Percentiles rank a stretch among this genome's conserved stretches.
Evolutionary conservation across 371 early-diverging fungal species (phyloP).

Genomic region (Rhizopus microsporus): DNA sequence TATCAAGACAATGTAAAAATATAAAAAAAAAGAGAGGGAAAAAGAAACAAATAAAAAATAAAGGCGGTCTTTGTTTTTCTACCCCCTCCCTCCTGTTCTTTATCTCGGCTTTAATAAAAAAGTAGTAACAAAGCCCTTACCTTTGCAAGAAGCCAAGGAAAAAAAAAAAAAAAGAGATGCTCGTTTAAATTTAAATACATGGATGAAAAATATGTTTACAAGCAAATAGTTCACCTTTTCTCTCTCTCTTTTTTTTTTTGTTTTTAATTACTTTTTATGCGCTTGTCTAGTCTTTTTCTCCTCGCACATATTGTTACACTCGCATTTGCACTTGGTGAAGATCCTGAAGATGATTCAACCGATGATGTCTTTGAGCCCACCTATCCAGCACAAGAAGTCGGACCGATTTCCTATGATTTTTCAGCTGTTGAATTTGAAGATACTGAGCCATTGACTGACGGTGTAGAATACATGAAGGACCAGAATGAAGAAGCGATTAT

Average conservation of each 20-base stretch:
- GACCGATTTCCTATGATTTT: neutral
- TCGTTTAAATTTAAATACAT: neutral
- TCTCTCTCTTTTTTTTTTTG: neutral
- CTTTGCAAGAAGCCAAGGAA: too few species aligned
- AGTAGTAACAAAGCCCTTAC: too few species aligned
- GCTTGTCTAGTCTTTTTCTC: neutral
- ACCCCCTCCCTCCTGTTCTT: neutral
- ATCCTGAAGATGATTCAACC: neutral
- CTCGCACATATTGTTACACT: neutral
- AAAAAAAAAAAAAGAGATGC: conserved; percentile 5
- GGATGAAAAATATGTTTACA: too few species aligned
- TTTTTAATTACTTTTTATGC: neutral
- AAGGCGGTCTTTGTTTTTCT: too few species aligned
- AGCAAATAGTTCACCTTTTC: neutral
- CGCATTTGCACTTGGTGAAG: neutral
- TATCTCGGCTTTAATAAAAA: too few species aligned
- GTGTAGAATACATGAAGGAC: neutral
- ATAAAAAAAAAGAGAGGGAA: conserved; percentile 4
- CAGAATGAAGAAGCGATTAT: neutral
- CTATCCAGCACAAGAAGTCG: neutral
- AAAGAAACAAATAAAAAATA: conserved; percentile 3
- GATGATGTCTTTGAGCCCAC: too few species aligned
- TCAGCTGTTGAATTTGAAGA: neutral
- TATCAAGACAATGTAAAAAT: neutral
- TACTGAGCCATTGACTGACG: conserved; percentile 2